Percentiles rank a stretch among this genome's conserved stretches.
Conservation (phyloP, 148 eudicot species). For the Persicaria maculosa region DNA sequence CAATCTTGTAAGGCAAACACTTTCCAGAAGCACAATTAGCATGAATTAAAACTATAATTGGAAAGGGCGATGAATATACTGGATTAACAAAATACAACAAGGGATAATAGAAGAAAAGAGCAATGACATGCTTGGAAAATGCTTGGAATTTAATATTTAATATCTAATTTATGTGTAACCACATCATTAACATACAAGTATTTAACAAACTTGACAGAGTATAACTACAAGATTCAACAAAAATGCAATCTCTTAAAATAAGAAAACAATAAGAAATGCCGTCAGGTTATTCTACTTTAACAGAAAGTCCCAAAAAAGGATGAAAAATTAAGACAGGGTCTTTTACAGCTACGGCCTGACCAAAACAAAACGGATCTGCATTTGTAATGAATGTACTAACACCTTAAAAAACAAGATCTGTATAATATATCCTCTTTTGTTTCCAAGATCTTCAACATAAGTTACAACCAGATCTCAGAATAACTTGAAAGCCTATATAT, state of each 20-base stretch:
- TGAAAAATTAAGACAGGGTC: background rate
- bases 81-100: background rate
- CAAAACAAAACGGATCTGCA: background rate
- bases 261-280: background rate
- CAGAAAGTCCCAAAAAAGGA: background rate
- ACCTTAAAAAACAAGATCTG: background rate
- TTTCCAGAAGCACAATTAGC: background rate
- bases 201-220: background rate
- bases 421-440: background rate
- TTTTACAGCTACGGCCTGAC: background rate
- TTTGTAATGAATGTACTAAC: background rate
- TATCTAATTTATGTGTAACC: background rate
- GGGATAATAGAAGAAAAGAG: background rate
- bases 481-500: background rate
- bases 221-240: background rate
- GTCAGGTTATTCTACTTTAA: background rate
- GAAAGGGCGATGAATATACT: background rate
- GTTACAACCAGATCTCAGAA: background rate
- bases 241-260: background rate
- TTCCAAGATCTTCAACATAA: slow-evolving; percentile 5
- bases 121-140: background rate
- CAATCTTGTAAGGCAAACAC: background rate
- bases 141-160: no score
- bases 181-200: background rate
- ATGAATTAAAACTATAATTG: background rate